These are phyloP conservation scores for Ustilago xerochloae DNA, from an alignment of 1,284 basidiomycete genomes.

Conservation along the genomic window DNA sequence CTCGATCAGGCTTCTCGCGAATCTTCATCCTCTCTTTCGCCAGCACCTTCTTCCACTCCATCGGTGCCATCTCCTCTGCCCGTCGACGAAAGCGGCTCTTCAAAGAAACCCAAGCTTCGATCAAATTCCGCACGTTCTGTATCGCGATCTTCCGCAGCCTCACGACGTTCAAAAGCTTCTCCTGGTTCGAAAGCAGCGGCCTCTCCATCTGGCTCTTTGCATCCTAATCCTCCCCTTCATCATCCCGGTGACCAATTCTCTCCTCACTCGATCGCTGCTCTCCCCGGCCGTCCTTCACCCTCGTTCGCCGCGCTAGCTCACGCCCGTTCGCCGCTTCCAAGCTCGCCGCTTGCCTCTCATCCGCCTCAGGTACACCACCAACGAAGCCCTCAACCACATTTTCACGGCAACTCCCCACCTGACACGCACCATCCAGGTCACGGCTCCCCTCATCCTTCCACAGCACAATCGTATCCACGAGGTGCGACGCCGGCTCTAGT, in stretches of 20 bases:
- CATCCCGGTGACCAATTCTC: background rate
- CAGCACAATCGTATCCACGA: slow-evolving; percentile 3
- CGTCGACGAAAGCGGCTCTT: background rate
- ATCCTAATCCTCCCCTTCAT: background rate
- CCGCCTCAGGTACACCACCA: slow-evolving; percentile 14
- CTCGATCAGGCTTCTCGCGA: slow-evolving; percentile 18
- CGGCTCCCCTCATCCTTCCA: background rate
- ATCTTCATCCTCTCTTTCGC: slow-evolving; percentile 33
- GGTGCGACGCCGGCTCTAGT: slow-evolving; percentile 16
- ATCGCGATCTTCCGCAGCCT: slow-evolving; percentile 19
- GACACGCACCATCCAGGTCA: background rate
- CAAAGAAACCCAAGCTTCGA: too few species aligned
- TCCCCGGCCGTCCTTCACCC: background rate
- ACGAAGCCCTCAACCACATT: slow-evolving; percentile 6
- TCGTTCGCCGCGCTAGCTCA: background rate
- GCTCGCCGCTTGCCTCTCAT: slow-evolving; percentile 20
- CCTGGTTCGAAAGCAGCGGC: slow-evolving; percentile 1
- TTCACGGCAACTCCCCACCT: background rate
- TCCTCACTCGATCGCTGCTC: background rate
- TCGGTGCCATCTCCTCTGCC: slow-evolving; percentile 17
- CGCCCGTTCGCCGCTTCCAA: background rate
- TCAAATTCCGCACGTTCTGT: background rate
- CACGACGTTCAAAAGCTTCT: slow-evolving; percentile 19
- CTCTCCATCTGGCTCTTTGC: background rate
- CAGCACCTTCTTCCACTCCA: slow-evolving; percentile 31